Evolutionary conservation across 768 basidiomycete genomes (phyloP), one percentile per base, ranked within the genome.

Genomic region (Tulasnella sp.): DNA sequence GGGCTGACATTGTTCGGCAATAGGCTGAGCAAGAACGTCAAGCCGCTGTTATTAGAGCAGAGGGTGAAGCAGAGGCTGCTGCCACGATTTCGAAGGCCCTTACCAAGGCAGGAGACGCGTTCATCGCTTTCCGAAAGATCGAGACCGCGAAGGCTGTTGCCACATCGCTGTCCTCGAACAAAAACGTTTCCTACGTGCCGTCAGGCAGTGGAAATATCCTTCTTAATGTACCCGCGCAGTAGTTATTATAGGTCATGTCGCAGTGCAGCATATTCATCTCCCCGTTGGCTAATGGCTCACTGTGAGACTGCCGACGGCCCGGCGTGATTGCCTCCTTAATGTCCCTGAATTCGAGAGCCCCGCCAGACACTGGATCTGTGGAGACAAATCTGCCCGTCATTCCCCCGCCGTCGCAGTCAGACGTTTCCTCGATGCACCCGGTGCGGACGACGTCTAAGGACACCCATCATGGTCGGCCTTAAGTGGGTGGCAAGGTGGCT

Each of bases 21-120:
- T 81, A 97, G 96, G 97, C 98, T 39, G 98, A 99, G 85, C 98
- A 99, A 92, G 98, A 99, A 85, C 92, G 97, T 80, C 97, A 99
- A 88, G 98, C 98, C 0, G 94, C 96, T 0, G 97, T 99, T 80
- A 98, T 99, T 79, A 91, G 98, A 71, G 98, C 98, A 0, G 97
- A 99, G 85, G 98, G 98, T 76, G 97, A 99, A 87, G 98, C 97
- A 1, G 97, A 99, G 86, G 98, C 98, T 6, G 98, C 98, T 1
- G 87, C 91, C 80, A 97, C 96, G 76, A 97, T 99, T 83, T 97
- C 95, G 24, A 89, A 88, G 80, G 94, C 98, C 34, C 87, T 99
- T 84, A 93, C 94, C 83, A 94, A 92, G 87, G 97, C 98, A 1
- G 97, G 97, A 12, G 97, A 98, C 83, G 97, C 95, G 42, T 97